Evolutionary conservation across 2,329 filamentous ascomycete genomes (phyloP).

Genomic region (Fusarium foetens): DNA sequence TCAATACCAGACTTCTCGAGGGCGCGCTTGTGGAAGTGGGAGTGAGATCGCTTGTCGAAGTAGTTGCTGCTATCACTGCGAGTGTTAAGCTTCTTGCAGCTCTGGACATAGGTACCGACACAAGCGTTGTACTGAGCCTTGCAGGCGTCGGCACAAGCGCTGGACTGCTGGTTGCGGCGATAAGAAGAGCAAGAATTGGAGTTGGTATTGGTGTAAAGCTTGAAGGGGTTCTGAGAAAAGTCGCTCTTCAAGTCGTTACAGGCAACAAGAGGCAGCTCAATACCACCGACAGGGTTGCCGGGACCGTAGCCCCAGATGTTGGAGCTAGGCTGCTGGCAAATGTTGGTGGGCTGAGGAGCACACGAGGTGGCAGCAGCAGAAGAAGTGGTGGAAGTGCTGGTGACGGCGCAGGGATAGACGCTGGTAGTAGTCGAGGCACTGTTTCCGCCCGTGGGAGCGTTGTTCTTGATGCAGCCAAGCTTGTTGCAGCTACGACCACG

Average conservation of each 20-base stretch:
- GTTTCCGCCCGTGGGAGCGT: conserved; percentile 52
- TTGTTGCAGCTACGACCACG: conserved; percentile 53
- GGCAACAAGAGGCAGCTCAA: conserved; percentile 62
- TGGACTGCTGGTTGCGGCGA: conserved; percentile 47
- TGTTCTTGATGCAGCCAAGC: conserved; percentile 54
- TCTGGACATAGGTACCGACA: conserved; percentile 59
- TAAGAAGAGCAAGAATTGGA: conserved; percentile 58
- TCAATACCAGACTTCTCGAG: conserved; percentile 40
- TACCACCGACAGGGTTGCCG: conserved; percentile 65
- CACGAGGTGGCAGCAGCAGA: conserved; percentile 50
- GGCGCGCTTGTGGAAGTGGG: conserved; percentile 42
- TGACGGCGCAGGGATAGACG: conserved; percentile 48
- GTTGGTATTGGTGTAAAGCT: conserved; percentile 61
- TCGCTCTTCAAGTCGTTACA: conserved; percentile 63
- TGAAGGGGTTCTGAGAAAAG: conserved; percentile 58
- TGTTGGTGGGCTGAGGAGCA: conserved; percentile 60
- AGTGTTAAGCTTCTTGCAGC: conserved; percentile 53
- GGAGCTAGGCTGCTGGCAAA: conserved; percentile 64
- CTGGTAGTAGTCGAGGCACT: conserved; percentile 50
- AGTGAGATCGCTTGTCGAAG: conserved; percentile 34
- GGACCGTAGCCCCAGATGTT: conserved; percentile 74
- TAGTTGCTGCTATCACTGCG: conserved; percentile 34
- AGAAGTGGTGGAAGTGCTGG: conserved; percentile 46
- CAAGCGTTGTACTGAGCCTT: conserved; percentile 63
- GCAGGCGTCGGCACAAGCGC: conserved; percentile 64